Conservation (phyloP, 345 rosid genomes). For the Eucalyptus marginata region DNA sequence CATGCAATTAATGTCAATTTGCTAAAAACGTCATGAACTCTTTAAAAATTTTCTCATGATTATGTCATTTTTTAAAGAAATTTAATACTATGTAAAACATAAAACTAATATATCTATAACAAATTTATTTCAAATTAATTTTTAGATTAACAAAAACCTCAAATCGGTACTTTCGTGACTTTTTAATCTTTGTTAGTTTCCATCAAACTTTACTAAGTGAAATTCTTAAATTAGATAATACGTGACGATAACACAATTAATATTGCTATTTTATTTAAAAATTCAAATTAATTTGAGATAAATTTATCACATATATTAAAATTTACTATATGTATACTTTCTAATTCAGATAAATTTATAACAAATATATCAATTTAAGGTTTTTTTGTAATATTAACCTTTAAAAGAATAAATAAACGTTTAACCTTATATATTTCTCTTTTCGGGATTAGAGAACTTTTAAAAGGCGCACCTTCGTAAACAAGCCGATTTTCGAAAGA, state of each 20-base stretch:
- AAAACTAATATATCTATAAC: rapidly evolving
- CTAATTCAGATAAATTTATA: too few relatives aligned
- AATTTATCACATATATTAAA: too few relatives aligned
- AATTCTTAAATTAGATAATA: rapidly evolving
- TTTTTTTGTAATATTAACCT: too few relatives aligned
- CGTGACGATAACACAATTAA: rapidly evolving
- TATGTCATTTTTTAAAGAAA: too few relatives aligned
- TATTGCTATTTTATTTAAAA: too few relatives aligned
- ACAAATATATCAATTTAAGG: rapidly evolving
- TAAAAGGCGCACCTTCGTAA: background rate
- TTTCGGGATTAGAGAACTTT: background rate
- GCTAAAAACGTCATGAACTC: background rate
- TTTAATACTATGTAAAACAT: too few relatives aligned
- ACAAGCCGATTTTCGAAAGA: background rate
- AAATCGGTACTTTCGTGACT: rapidly evolving
- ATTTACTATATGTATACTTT: rapidly evolving
- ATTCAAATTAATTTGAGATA: rapidly evolving
- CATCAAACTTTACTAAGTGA: too few relatives aligned
- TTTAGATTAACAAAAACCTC: rapidly evolving
- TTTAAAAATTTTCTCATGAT: too few relatives aligned
- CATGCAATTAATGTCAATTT: background rate
- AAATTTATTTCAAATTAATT: too few relatives aligned
- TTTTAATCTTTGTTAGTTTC: too few relatives aligned
- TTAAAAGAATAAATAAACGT: too few relatives aligned
- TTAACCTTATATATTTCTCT: background rate